Percentiles rank a stretch among this genome's conserved stretches.
phyloP scores from a whole-genome alignment of 352 stramenopile genomes.

The Globisporangium paddicum region DNA sequence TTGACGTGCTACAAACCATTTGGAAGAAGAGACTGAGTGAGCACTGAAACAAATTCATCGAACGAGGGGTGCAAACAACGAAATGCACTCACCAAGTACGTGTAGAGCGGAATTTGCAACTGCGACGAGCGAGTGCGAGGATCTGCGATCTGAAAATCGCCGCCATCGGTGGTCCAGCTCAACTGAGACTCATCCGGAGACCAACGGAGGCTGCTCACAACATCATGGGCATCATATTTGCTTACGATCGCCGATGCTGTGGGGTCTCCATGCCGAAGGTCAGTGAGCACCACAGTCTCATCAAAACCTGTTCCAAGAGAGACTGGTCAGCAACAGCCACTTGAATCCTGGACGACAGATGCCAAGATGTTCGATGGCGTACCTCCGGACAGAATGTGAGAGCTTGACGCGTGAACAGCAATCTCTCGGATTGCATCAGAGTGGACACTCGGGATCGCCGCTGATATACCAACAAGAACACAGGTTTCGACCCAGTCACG shows the following conservation, averaged over 20 bases:
- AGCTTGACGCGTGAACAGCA: constrained; percentile 29
- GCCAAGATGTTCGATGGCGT: not conserved
- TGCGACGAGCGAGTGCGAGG: constrained; percentile 30
- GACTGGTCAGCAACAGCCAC: not conserved
- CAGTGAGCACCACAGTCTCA: constrained; percentile 67
- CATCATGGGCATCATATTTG: constrained; percentile 71
- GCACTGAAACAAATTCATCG: not conserved
- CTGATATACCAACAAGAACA: constrained; percentile 12
- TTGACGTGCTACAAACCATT: constrained; percentile 24
- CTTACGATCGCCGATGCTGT: constrained; percentile 27
- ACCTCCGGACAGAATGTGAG: constrained; percentile 43
- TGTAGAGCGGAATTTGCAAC: constrained; percentile 31
- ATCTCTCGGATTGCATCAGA: constrained; percentile 72
- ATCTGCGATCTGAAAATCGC: constrained; percentile 67
- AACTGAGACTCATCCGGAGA: constrained; percentile 35
- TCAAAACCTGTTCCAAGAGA: constrained; percentile 53
- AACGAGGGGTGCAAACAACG: not conserved
- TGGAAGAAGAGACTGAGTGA: not conserved
- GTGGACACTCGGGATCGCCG: constrained; percentile 51
- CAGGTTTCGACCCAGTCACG: too few relatives aligned
- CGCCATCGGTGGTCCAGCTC: constrained; percentile 81
- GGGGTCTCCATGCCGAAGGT: constrained; percentile 43
- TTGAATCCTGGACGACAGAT: not conserved
- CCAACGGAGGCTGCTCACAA: constrained; percentile 81
- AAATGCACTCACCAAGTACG: constrained; percentile 20